These are phyloP conservation scores for Cutaneotrichosporon spelunceum DNA, from an alignment of 1,284 basidiomycete genomes.

Conservation along the genomic window DNA sequence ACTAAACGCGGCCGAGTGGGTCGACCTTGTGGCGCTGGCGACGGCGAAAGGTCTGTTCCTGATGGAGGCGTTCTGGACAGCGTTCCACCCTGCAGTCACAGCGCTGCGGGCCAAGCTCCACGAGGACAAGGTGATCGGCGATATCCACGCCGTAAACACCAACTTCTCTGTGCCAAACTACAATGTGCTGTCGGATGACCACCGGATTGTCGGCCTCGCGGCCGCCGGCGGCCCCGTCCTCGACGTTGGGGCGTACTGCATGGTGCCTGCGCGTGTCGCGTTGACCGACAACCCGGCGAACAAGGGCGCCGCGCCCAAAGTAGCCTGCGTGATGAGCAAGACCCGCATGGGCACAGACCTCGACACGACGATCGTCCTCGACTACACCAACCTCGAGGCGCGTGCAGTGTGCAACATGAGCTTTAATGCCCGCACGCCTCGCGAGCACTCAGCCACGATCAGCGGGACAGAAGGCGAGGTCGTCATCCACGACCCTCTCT, in stretches of 20 bases:
- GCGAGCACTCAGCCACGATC: slow-evolving; percentile 11
- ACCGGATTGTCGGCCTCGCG: slow-evolving; percentile 51
- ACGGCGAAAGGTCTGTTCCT: slow-evolving; percentile 47
- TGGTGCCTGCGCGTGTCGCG: slow-evolving; percentile 12
- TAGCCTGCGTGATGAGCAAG: slow-evolving; percentile 41
- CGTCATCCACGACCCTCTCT: slow-evolving; percentile 12
- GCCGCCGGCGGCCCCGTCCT: slow-evolving; percentile 54
- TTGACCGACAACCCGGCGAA: slow-evolving; percentile 42
- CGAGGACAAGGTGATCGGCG: slow-evolving; percentile 44
- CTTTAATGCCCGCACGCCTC: slow-evolving; percentile 12
- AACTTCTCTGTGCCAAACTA: slow-evolving; percentile 18
- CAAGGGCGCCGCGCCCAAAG: slow-evolving; percentile 29
- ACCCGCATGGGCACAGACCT: slow-evolving; percentile 47
- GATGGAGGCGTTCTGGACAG: slow-evolving; percentile 48
- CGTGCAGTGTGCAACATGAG: slow-evolving; percentile 16
- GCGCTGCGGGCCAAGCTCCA: slow-evolving; percentile 44
- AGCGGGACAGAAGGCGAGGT: slow-evolving; percentile 18
- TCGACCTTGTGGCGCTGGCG: slow-evolving; percentile 49
- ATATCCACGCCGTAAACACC: slow-evolving; percentile 35
- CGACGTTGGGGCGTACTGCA: slow-evolving; percentile 53
- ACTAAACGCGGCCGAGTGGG: slow-evolving; percentile 53
- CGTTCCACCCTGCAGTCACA: slow-evolving; percentile 48
- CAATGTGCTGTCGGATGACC: slow-evolving; percentile 29
- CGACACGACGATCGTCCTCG: slow-evolving; percentile 40
- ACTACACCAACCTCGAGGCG: slow-evolving; percentile 43